These are phyloP conservation scores for Lecanicillium sp. DNA, from an alignment of 2,329 filamentous ascomycete species.

Conservation along the genomic window DNA sequence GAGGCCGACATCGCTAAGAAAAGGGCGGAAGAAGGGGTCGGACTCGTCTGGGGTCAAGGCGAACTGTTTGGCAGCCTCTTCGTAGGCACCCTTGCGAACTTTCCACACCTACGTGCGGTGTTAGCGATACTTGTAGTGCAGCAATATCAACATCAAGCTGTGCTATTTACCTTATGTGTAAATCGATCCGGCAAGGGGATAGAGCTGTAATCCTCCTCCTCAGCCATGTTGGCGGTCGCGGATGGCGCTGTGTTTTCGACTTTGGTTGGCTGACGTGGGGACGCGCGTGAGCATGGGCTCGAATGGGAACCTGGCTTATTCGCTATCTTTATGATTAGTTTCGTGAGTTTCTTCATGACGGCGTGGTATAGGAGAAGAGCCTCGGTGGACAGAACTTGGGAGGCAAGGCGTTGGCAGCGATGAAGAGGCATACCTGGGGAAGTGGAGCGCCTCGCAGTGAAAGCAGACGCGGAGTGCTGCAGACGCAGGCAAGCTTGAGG, in stretches of 20 bases:
- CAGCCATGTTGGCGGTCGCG: slow-evolving; percentile 57
- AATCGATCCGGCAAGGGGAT: slow-evolving; percentile 76
- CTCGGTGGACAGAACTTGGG: too few species aligned
- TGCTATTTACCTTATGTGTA: slow-evolving; percentile 62
- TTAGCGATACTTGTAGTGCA: too few species aligned
- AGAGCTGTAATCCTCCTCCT: slow-evolving; percentile 78
- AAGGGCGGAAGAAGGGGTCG: slow-evolving; percentile 80
- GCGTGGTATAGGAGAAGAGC: too few species aligned
- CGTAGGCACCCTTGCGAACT: slow-evolving; percentile 89
- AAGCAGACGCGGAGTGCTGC: not conserved
- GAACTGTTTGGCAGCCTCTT: slow-evolving; percentile 85
- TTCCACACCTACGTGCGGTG: slow-evolving; percentile 69
- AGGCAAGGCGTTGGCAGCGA: not conserved
- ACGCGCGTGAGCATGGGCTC: not conserved
- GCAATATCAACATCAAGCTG: too few species aligned
- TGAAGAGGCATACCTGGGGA: slow-evolving; percentile 5
- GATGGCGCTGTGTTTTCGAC: slow-evolving; percentile 11
- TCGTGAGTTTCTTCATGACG: slow-evolving; percentile 9
- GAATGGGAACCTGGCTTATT: not conserved
- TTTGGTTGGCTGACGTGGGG: slow-evolving; percentile 4
- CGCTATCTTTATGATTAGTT: slow-evolving; percentile 9
- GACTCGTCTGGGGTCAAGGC: slow-evolving; percentile 77
- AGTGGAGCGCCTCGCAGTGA: not conserved
- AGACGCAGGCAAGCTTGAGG: not conserved
- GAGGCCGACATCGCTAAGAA: slow-evolving; percentile 73